Evolutionary conservation across 306 rosid genomes (phyloP), one percentile per base, ranked within the genome.

Genomic region (Rosa multiflora): DNA sequence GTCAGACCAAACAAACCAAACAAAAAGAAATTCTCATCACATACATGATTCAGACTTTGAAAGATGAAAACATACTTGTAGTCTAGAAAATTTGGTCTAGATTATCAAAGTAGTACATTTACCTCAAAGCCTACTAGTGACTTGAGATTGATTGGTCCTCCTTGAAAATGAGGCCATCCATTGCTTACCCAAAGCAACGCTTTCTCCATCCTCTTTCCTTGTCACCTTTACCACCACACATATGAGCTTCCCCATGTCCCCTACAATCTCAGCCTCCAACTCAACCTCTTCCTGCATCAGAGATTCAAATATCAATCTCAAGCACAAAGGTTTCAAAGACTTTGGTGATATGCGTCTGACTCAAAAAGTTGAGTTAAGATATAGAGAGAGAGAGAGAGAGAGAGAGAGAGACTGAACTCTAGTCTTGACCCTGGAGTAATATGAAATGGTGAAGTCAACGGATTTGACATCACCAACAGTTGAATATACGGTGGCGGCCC

Each of bases 281-380:
- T 83, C 88, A 40, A 87, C 81, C 80, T 83, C 88, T 80, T 85
- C 89, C 90, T 87, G 80, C 46, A 64, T 35, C 70, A 37, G 21
- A 15, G n/a, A 13, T 14, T 32, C n/a, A 35, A 14, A 32, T 7
- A 64, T 62, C 40, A 68, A 79, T 32, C 10, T 6, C 39, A 59
- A 71, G 23, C 5, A 59, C 40, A 56, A n/a, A 67, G 10, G 10
- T 49, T 67, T 49, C 18, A n/a, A 12, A 40, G 48, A 26, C 52
- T 48, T 13, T 5, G 69, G 4, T 35, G n/a, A 29, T 13, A 10
- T 32, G n/a, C 21, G 69, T 63, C 42, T 11, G 29, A 62, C 35
- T 62, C 17, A 23, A 62, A 62, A 62, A 62, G 67, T 10, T 62
- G 12, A 48, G 47, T 26, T 26, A 26, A 26, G 26, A 26, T 26